Evolutionary conservation across 148 eudicot genomes (phyloP), one percentile per base, ranked within the genome.

Genomic region (Rhododendron kiyosumense): DNA sequence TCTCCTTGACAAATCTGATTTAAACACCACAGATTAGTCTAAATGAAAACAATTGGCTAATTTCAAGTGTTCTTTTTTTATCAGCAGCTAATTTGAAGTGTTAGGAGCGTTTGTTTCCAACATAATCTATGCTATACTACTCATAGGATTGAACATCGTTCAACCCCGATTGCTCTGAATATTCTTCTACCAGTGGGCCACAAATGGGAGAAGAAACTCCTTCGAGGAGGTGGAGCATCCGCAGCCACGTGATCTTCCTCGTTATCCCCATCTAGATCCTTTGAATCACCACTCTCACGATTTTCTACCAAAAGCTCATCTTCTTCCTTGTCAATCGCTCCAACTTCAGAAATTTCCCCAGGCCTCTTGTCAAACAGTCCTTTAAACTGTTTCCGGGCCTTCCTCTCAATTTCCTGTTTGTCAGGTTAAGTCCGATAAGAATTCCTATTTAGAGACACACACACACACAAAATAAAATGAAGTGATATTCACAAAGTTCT

Each of bases 361-460:
- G 98, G 98, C 69, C 89, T 93, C 89, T 93, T 95, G 92, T 95
- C 98, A 67, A 97, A 97, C 38, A 97, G 89, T 83, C 99, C 98
- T 93, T 95, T 95, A 71, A 97, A 97, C 85, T 97, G 98, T 85
- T 94, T 83, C 84, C 95, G 96, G 11, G 92, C 98, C 88, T 91
- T 95, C 90, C 84, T 90, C 63, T 88, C 87, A 15, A 92, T 89
- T 85, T 95, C 98, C 99, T 97, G 93, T n/a, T 87, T 79, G 34
- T 4, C 63, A 78, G 46, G 4, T 32, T 74, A 14, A 26, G 30
- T 77, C 9, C 63, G 28, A 83, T 45, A 45, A 78, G 26, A 41
- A 8, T 41, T 2, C 24, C 13, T 9, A 10, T 36, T 69, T 65
- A n/a, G n/a, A 17, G 2, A 26, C 15, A 26, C 14, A 1, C 32